These are phyloP conservation scores for Gomphus sp. DNA, from an alignment of 1,284 basidiomycete species.

Conservation along the genomic window DNA sequence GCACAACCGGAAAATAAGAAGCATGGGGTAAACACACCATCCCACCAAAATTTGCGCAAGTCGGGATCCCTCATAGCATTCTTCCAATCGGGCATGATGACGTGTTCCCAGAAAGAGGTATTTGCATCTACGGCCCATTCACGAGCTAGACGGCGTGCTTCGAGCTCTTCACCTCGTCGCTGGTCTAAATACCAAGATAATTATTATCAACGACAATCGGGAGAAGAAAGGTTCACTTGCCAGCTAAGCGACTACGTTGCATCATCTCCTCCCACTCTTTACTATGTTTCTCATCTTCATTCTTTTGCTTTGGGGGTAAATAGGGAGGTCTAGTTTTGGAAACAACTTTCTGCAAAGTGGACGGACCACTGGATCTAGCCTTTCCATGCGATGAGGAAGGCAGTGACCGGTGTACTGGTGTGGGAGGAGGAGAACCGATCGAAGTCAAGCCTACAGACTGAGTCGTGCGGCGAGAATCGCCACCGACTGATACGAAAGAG, in stretches of 20 bases:
- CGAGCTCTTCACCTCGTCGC: conserved; percentile 51
- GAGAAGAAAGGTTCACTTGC: conserved; percentile 31
- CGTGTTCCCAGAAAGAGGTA: conserved; percentile 65
- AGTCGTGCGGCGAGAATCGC: background rate
- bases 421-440: background rate
- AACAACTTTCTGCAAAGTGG: conserved; percentile 61
- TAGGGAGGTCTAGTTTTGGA: conserved; percentile 74
- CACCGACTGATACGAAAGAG: background rate
- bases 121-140: conserved; percentile 65
- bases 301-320: conserved; percentile 75
- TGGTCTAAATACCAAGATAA: conserved; percentile 42
- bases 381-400: background rate
- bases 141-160: conserved; percentile 56
- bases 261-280: conserved; percentile 92
- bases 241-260: conserved; percentile 64
- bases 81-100: conserved; percentile 79
- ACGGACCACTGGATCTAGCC: conserved; percentile 49
- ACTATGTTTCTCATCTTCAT: conserved; percentile 80
- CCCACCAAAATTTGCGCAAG: conserved; percentile 83
- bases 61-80: conserved; percentile 55
- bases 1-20: background rate
- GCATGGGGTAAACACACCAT: conserved; percentile 39
- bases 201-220: background rate
- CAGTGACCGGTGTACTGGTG: conserved; percentile 31
- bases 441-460: background rate